Evolutionary conservation across 1,284 basidiomycete genomes (phyloP), one percentile per base, ranked within the genome.

Genomic region (Ceratobasidium sp.): DNA sequence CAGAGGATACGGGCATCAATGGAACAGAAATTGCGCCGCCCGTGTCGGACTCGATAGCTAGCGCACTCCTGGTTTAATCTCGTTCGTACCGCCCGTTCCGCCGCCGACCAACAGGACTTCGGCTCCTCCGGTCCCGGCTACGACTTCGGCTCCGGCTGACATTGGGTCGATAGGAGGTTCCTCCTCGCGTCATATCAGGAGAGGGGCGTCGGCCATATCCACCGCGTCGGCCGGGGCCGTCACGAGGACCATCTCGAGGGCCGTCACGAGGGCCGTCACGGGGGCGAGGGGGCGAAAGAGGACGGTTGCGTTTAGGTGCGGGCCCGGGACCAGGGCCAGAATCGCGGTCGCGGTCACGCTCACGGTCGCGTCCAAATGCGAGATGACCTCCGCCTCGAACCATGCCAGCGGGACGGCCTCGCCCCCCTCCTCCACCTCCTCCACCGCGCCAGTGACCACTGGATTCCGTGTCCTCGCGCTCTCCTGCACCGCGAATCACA

Each of bases 391-490:
- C 67, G 14, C 67, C 67, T 6, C 67, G 54, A 23, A 70, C 67
- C 30, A 70, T 44, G 16, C 67, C 67, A 21, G 67, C 67, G 7
- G 67, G 67, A 14, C 74, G 74, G 9, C 74, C 74, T 32, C 62
- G 47, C 43, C 72, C 72, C 3, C 44, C 43, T 0, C 72, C 54
- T 30, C 46, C 46, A 46, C 62, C 57, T 28, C 55, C 71, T 13
- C 73, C 73, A 14, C 74, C 74, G 59, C 74, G 63, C 74, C 74
- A 75, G 46, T 75, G 74, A 13, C 64, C 64, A 55, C 63, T 59
- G 41, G 58, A 44, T 16, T 64, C 71, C 4, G 50, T 35, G 18
- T 73, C 73, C 41, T 64, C 55, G 11, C 52, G 52, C 38, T 58
- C 55, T 28, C 58, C 73, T 18, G 54, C 66, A 14, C 63, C 73